Percentiles rank a stretch among this genome's conserved stretches.
Evolutionary conservation across 192 early-diverging fungal genomes (phyloP).

Genomic region (Radiomyces spectabilis): DNA sequence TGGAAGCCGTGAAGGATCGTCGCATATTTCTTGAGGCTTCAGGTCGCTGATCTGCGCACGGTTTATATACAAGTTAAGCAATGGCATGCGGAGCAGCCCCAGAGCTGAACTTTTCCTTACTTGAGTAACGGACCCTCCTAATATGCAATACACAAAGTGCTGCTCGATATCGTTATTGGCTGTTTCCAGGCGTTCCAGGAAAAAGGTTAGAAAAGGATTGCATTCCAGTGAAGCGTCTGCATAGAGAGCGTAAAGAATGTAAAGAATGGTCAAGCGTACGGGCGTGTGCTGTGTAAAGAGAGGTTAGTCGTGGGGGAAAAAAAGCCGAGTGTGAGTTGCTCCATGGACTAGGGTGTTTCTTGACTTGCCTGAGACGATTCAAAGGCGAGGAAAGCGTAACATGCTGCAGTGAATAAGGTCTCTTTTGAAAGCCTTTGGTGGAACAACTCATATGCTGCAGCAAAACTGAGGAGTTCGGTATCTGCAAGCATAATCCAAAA

Average conservation of each 20-base stretch:
- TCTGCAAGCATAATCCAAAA: too few species aligned
- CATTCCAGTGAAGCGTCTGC: too few species aligned
- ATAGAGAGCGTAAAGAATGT: not conserved
- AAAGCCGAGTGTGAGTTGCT: not conserved
- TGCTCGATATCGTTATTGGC: not conserved
- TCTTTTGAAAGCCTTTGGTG: too few species aligned
- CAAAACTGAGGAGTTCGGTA: too few species aligned
- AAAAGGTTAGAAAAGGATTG: constrained; percentile 2
- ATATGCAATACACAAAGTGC: not conserved
- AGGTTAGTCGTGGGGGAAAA: too few species aligned
- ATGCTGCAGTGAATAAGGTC: too few species aligned
- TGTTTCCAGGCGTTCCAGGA: not conserved
- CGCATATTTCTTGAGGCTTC: not conserved
- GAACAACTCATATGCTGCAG: too few species aligned
- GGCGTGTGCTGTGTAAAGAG: too few species aligned
- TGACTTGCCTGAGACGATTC: too few species aligned
- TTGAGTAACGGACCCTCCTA: not conserved
- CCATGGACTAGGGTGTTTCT: too few species aligned
- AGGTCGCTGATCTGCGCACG: not conserved
- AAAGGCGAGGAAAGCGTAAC: too few species aligned
- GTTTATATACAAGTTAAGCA: not conserved
- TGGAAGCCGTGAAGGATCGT: not conserved
- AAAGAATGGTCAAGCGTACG: not conserved
- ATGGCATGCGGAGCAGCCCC: too few species aligned
- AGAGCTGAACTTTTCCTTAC: not conserved